Evolutionary conservation across 805 yeast species (phyloP).

Genomic region (Candida yuanshanica): DNA sequence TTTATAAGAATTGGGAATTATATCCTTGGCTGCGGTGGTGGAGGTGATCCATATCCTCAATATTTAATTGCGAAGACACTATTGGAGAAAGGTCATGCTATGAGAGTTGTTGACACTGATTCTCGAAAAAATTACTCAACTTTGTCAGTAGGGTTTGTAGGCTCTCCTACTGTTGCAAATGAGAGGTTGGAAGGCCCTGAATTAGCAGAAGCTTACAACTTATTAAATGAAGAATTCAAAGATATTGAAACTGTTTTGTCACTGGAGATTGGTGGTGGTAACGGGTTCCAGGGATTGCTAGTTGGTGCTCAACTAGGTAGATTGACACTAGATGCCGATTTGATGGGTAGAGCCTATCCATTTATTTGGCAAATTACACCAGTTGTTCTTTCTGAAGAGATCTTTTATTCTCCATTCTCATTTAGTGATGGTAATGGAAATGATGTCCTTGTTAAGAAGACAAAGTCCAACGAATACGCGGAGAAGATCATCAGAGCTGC

Average conservation of each 20-base stretch:
- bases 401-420: constrained; percentile 24
- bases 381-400: constrained; percentile 19
- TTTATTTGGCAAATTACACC: constrained; percentile 39
- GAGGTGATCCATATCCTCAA: constrained; percentile 41
- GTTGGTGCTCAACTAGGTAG: constrained; percentile 24
- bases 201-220: constrained; percentile 27
- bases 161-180: constrained; percentile 42
- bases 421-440: constrained; percentile 41
- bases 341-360: constrained; percentile 46
- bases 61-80: constrained; percentile 31
- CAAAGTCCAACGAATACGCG: constrained; percentile 24
- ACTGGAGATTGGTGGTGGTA: constrained; percentile 38
- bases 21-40: constrained; percentile 46
- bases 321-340: constrained; percentile 33
- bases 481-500: constrained; percentile 38
- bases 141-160: constrained; percentile 33
- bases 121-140: constrained; percentile 5
- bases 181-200: constrained; percentile 39
- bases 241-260: constrained; percentile 34
- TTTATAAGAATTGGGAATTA: constrained; percentile 36
- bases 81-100: constrained; percentile 29
- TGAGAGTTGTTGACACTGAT: constrained; percentile 29
- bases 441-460: constrained; percentile 24
- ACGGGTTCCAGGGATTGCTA: constrained; percentile 30
- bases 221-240: constrained; percentile 21